These are phyloP conservation scores for Leccinum imitatum DNA, from an alignment of 768 basidiomycete genomes.

Conservation along the genomic window DNA sequence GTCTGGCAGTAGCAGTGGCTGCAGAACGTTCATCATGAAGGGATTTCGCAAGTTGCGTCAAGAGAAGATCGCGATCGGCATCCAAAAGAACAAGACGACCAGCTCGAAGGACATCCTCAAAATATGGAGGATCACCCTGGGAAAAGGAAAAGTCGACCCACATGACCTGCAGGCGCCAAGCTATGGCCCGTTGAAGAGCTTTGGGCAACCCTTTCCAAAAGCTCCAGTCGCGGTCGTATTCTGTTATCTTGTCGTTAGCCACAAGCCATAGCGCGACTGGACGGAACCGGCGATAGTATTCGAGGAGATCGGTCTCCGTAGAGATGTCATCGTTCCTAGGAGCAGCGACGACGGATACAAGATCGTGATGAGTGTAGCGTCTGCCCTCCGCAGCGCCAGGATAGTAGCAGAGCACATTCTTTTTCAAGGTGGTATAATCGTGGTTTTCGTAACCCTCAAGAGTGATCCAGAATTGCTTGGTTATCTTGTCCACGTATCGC, in stretches of 20 bases:
- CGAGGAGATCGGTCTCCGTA: neutral
- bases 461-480: neutral
- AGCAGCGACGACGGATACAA: neutral
- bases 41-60: neutral
- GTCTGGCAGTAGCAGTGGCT: neutral
- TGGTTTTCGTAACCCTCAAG: neutral
- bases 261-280: neutral
- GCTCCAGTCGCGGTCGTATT: neutral
- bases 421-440: neutral
- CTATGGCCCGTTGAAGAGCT: neutral
- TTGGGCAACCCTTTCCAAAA: neutral
- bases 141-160: neutral
- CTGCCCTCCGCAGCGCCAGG: neutral
- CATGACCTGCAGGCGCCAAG: neutral
- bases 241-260: neutral
- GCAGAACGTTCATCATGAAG: neutral
- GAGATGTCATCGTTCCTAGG: neutral
- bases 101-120: neutral
- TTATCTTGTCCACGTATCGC: neutral
- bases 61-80: neutral
- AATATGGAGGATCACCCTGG: neutral
- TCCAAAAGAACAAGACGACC: neutral
- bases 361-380: neutral
- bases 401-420: neutral
- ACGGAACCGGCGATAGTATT: neutral